Evolutionary conservation across 805 yeast species (phyloP).

Genomic region (Blastobotrys robertii): DNA sequence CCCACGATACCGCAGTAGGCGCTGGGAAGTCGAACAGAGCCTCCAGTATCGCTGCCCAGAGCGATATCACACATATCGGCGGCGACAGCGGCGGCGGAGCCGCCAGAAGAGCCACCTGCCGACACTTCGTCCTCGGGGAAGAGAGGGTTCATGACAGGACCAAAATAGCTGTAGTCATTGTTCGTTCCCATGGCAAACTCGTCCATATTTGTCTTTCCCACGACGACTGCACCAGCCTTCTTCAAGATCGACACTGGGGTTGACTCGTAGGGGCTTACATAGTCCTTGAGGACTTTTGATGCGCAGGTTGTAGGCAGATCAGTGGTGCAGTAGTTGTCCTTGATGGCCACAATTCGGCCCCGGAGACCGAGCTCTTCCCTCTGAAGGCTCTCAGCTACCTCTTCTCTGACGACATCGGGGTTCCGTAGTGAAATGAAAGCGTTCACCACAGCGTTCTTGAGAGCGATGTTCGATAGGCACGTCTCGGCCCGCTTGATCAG

Average conservation of each 20-base stretch:
- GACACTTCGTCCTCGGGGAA: slow-evolving; percentile 33
- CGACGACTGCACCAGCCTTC: slow-evolving; percentile 37
- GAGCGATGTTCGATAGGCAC: slow-evolving; percentile 20
- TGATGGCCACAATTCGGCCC: slow-evolving; percentile 41
- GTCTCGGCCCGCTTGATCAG: slow-evolving; percentile 9
- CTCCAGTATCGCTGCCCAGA: slow-evolving; percentile 96
- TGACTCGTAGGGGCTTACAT: slow-evolving; percentile 71
- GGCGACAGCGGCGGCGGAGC: slow-evolving; percentile 88
- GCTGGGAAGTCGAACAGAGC: slow-evolving; percentile 88
- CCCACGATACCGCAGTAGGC: slow-evolving; percentile 78
- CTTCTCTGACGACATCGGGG: slow-evolving; percentile 8
- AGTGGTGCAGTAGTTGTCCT: slow-evolving; percentile 71
- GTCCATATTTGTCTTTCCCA: slow-evolving; percentile 88
- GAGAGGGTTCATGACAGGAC: slow-evolving; percentile 33
- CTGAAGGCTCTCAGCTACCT: background rate
- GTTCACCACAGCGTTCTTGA: slow-evolving; percentile 19
- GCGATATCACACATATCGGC: slow-evolving; percentile 61
- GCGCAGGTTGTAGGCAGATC: slow-evolving; percentile 70
- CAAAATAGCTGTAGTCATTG: slow-evolving; percentile 27
- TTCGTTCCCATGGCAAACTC: slow-evolving; percentile 92
- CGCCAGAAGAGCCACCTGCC: slow-evolving; percentile 94
- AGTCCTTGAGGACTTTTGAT: slow-evolving; percentile 50
- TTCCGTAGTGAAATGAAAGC: slow-evolving; percentile 22
- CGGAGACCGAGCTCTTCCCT: slow-evolving; percentile 2
- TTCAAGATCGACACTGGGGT: slow-evolving; percentile 54